Evolutionary conservation across 495 filamentous ascomycete species (phyloP), one percentile per base, ranked within the genome.

Genomic region (Lophiostoma macrostomum): DNA sequence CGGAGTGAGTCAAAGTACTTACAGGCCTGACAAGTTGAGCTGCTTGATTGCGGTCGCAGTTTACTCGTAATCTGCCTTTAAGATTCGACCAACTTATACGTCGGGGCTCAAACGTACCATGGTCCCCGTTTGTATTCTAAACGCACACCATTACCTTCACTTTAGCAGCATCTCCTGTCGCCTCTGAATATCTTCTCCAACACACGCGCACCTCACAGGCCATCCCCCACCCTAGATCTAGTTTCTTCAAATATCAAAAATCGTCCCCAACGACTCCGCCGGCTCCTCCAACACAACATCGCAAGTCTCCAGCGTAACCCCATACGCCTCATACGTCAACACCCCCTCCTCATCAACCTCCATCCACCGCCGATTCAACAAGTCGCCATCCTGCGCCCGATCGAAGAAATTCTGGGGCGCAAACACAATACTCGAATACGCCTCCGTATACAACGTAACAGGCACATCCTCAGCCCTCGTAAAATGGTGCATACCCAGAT

Each of bases 401-500:
- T 59, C 55, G 28, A 56, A 49, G 53, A 58, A 62, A 24, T 58
- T 62, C 30, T 62, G 58, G 11, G 53, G 53, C 4, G 46, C 27
- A 25, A 62, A 58, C 5, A 53, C 25, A 14, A 62, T 58, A 28
- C 37, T 30, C 7, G 19, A 32, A 35, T 45, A 52, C 28, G 53
- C 51, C 28, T 50, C 52, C 13, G 42, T 49, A 20, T 43, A 56
- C 14, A 62, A 35, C 28, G 53, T 62, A 23, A 57, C 53, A 5
- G 58, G 53, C 3, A 61, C 53, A 25, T 61, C 58, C 23, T 57
- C 58, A n/a, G 44, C n/a, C 10, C 53, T 34, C 4, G 54, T 43
- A 27, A 61, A 50, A 38, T 61, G 57, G 45, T 60, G 57, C 52
- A 56, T 60, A 5, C 57, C 57, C 11, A 60, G 36, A 37, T 56